Evolutionary conservation across 768 basidiomycete genomes (phyloP), one percentile per base, ranked within the genome.

Genomic region (Amanita jacksonii): DNA sequence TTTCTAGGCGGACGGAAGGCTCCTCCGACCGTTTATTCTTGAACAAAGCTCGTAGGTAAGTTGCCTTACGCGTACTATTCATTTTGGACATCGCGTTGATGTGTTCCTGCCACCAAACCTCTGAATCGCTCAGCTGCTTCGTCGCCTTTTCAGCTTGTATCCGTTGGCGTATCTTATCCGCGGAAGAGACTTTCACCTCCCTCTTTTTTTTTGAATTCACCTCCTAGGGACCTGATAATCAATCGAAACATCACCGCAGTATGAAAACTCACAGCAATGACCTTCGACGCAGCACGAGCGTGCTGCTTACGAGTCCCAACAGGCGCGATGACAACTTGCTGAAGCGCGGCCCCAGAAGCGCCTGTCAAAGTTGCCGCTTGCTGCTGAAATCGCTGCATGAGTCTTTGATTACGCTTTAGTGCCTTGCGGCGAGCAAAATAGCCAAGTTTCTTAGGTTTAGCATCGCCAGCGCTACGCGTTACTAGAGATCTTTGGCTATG

Each of bases 291-390:
- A n/a, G n/a, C n/a, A 8, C n/a, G 44, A 5, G 5, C 13, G 7
- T 35, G 8, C 4, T 23, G 19, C 27, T 38, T 38, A 19, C 36
- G 48, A 16, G 52, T 52, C 8, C 66, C 57, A 7, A 67, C 68
- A 1, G 68, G 51, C 0, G 66, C 62, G 46, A 85, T 82, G n/a
- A 69, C 62, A 24, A 77, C 68, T 41, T 69, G 70, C 52, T 74
- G 64, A 20, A 85, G 58, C 5, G 58, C 57, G 1, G 62, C 65
- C 1, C 82, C 83, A 0, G 66, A 67, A 4, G 80, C 79, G 0
- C 82, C 82, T 0, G 77, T 79, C 45, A 85, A 55, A 1, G 79
- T 80, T 30, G 70, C 72, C 8, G 82, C 81, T 34, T 77, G 74
- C 41, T 66, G 60, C 41, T 79, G 77, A 44, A 85, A 52, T 9